These are phyloP conservation scores for Vanrija humicola DNA, from an alignment of 1,284 basidiomycete species.

Conservation along the genomic window DNA sequence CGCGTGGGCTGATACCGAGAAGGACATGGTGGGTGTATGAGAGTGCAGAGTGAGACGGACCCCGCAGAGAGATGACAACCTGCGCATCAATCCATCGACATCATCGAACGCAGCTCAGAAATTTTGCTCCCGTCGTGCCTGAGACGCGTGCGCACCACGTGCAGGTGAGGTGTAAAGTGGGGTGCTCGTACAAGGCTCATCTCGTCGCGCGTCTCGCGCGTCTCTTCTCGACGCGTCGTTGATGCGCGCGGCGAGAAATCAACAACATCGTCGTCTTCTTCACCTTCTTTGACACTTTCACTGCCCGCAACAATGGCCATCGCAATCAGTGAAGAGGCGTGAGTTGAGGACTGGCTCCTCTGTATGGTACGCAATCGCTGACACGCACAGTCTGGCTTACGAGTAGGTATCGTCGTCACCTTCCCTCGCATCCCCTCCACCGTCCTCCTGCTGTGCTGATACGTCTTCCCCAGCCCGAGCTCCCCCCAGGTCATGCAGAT, in stretches of 20 bases:
- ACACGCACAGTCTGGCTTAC: conserved; percentile 12
- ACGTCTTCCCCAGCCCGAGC: conserved; percentile 40
- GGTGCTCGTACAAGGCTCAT: neutral
- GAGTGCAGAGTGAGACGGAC: neutral
- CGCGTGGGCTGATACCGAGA: conserved; percentile 13
- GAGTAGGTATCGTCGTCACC: conserved; percentile 3
- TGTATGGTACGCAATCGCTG: neutral
- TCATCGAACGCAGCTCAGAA: too few relatives aligned
- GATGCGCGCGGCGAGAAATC: neutral
- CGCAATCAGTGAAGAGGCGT: neutral
- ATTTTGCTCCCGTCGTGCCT: too few relatives aligned
- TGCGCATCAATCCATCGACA: neutral
- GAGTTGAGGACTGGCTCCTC: neutral
- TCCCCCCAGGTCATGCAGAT: conserved; percentile 70
- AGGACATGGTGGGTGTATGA: conserved; percentile 9
- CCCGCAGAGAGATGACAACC: neutral
- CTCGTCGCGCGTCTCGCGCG: neutral
- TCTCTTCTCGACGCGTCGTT: neutral
- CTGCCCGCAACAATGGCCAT: neutral
- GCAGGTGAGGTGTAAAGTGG: neutral
- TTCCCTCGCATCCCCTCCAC: neutral
- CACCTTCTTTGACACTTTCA: neutral
- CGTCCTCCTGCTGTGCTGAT: neutral
- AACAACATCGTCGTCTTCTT: neutral
- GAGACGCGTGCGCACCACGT: too few relatives aligned